These are phyloP conservation scores for Rhizopogon roseolus DNA, from an alignment of 768 basidiomycete species.

Conservation along the genomic window DNA sequence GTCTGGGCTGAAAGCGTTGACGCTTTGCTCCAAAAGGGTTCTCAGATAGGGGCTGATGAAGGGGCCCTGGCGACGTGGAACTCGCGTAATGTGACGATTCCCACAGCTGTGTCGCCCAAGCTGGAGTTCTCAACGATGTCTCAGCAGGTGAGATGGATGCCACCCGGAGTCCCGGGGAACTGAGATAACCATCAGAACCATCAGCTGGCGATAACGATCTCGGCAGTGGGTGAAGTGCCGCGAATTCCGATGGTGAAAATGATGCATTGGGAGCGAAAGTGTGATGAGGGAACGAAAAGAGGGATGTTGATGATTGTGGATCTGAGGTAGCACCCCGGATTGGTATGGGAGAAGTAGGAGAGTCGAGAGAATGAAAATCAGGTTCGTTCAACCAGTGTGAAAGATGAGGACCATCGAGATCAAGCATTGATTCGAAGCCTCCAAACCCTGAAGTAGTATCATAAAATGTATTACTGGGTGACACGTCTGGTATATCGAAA, in stretches of 20 bases:
- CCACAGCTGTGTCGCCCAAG: constrained; percentile 69
- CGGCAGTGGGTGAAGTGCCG: constrained; percentile 58
- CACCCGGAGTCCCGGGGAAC: constrained; percentile 38
- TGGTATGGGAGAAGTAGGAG: constrained; percentile 57
- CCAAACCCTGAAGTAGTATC: constrained; percentile 24
- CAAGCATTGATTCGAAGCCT: constrained; percentile 28
- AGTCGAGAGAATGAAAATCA: constrained; percentile 32
- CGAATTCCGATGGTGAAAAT: constrained; percentile 60
- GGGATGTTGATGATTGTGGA: constrained; percentile 40
- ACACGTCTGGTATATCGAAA: constrained; percentile 37
- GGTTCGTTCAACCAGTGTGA: constrained; percentile 65
- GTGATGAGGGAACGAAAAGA: constrained; percentile 44
- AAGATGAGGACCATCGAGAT: constrained; percentile 38
- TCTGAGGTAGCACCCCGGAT: constrained; percentile 45
- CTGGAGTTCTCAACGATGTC: constrained; percentile 51
- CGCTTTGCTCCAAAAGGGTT: constrained; percentile 38
- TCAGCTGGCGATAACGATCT: constrained; percentile 57
- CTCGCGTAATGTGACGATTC: constrained; percentile 43
- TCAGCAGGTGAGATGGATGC: constrained; percentile 61
- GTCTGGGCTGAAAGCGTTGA: constrained; percentile 36
- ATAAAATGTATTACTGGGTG: constrained; percentile 31
- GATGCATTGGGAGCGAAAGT: constrained; percentile 44
- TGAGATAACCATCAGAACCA: constrained; percentile 41
- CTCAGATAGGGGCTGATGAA: constrained; percentile 42
- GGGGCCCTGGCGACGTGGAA: constrained; percentile 39